Evolutionary conservation across 805 yeast species (phyloP).

Genomic region (Deakozyma indianensis): DNA sequence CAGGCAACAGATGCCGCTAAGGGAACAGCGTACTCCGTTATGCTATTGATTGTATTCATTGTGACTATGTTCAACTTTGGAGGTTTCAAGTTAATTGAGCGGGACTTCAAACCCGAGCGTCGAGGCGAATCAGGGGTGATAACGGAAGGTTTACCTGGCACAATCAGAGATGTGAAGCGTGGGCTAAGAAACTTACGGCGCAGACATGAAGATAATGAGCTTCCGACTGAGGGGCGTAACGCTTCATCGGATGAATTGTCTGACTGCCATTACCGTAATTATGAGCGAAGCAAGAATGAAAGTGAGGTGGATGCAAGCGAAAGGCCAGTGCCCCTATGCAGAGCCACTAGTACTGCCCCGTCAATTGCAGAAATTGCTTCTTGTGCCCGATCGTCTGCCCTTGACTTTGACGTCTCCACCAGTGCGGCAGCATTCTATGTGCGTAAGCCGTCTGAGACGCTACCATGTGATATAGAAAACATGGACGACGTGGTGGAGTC

Average conservation of each 20-base stretch:
- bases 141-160: background rate
- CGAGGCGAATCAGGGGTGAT: background rate
- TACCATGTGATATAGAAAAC: background rate
- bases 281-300: background rate
- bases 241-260: background rate
- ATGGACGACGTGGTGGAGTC: background rate
- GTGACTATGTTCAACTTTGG: slow-evolving; percentile 66
- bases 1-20: slow-evolving; percentile 43
- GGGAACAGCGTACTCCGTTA: slow-evolving; percentile 76
- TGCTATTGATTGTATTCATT: slow-evolving; percentile 56
- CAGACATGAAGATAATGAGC: background rate
- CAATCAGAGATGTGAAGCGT: background rate
- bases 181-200: background rate
- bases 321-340: background rate
- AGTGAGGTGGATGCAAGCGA: background rate
- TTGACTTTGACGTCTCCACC: background rate
- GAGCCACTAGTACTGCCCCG: background rate
- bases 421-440: background rate
- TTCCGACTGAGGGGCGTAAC: background rate
- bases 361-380: background rate
- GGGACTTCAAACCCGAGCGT: slow-evolving; percentile 38
- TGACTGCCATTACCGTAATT: background rate
- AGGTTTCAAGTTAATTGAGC: slow-evolving; percentile 49
- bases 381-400: background rate
- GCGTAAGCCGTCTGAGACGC: background rate